phyloP scores from a whole-genome alignment of 345 rosid species.

The Heritiera littoralis region DNA sequence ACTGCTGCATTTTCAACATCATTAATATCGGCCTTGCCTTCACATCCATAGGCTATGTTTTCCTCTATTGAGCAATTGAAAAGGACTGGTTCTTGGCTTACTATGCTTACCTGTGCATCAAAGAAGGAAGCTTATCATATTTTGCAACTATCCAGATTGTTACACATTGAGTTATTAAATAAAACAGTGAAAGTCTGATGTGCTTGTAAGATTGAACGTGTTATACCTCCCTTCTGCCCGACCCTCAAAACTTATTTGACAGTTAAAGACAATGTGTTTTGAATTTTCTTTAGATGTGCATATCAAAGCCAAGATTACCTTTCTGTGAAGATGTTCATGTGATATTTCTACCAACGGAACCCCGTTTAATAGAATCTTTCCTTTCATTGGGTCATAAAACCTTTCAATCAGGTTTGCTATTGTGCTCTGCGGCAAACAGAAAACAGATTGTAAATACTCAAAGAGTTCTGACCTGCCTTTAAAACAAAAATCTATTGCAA shows the following conservation, averaged over 20 bases:
- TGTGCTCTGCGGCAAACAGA: slow-evolving; percentile 57
- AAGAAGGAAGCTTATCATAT: neutral
- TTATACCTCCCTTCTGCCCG: too few relatives aligned
- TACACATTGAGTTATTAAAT: neutral
- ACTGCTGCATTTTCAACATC: slow-evolving; percentile 74
- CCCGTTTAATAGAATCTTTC: slow-evolving; percentile 76
- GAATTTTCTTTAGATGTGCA: neutral
- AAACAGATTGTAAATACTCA: neutral
- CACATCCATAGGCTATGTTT: slow-evolving; percentile 66
- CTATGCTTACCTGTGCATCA: slow-evolving; percentile 74
- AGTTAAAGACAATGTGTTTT: too few relatives aligned
- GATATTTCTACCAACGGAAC: slow-evolving; percentile 81
- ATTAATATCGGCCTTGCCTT: slow-evolving; percentile 49
- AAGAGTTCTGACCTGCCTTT: neutral
- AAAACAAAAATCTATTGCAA: neutral
- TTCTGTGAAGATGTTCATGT: slow-evolving; percentile 71
- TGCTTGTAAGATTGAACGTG: neutral
- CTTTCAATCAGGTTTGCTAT: slow-evolving; percentile 35
- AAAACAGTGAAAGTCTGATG: neutral
- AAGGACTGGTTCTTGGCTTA: slow-evolving; percentile 95
- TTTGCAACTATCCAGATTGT: neutral
- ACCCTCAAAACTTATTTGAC: too few relatives aligned
- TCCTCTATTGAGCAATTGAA: slow-evolving; percentile 50
- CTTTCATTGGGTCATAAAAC: slow-evolving; percentile 53
- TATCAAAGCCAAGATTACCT: neutral